Conservation (phyloP, 768 basidiomycete species). For the Fibroporia radiculosa region DNA sequence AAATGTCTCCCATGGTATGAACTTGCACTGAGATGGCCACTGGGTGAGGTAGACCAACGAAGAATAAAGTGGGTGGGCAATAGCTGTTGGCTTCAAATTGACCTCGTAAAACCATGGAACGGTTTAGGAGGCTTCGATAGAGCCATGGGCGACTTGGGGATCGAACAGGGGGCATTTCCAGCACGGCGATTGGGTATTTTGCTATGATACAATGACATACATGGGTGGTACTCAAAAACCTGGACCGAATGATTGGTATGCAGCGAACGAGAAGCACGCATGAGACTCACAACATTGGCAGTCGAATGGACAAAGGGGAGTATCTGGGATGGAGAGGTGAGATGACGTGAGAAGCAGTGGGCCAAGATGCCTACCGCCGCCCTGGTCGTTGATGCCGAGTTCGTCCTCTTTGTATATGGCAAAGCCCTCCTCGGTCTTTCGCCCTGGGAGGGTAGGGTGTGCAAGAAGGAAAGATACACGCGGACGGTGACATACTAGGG, state of each 20-base stretch:
- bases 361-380: conserved; percentile 53
- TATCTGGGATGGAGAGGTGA: conserved; percentile 41
- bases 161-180: neutral
- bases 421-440: conserved; percentile 76
- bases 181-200: conserved; percentile 3
- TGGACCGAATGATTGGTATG: neutral
- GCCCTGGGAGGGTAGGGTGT: conserved; percentile 39
- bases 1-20: too few species aligned
- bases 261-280: neutral
- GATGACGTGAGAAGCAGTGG: conserved; percentile 7
- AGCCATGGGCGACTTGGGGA: conserved; percentile 26
- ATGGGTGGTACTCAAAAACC: conserved; percentile 13
- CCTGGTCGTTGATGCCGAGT: conserved; percentile 56
- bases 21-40: too few species aligned
- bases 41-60: too few species aligned
- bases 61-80: neutral
- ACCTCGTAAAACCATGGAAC: conserved; percentile 40
- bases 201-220: neutral
- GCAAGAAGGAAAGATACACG: conserved; percentile 3
- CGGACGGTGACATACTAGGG: conserved; percentile 44
- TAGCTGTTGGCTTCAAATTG: conserved; percentile 56
- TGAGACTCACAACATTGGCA: conserved; percentile 75
- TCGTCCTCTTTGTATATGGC: conserved; percentile 78
- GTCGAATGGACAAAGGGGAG: conserved; percentile 81
- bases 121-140: conserved; percentile 50